Base-by-base conservation (phyloP, 768 basidiomycete species). In the Lactifluus pinguis region DNA sequence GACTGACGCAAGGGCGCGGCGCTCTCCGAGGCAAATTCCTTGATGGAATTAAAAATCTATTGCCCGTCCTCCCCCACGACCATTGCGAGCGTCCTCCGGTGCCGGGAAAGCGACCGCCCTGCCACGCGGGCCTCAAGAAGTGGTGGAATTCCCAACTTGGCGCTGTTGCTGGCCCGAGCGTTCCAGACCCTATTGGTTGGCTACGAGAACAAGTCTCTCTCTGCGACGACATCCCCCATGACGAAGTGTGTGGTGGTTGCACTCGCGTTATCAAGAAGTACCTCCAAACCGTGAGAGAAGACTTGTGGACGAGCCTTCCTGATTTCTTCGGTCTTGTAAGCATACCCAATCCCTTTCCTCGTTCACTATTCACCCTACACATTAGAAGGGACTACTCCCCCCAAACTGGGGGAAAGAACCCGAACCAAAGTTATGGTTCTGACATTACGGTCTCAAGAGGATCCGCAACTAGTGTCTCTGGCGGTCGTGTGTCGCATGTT, bases 1-100 rank as follows among this genome's bases (percentile, higher is more conserved):
- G 60, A 38, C 60, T 64, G 13, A 25, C 55, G 9, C 63, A 61
- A 38, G 63, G 63, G 6, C 60, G 60, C 17, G 63, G 54, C 17
- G 51, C 60, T 30, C 41, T 64, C 19, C 49, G 54, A 19, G 53
- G 60, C 39, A 56, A 55, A 56, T 62, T 62, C 55, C 38, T 53
- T 14, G 61, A 62, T n/a, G 45, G 52, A 8, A 53, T 58, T 82
- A 61, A 79, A 82, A 8, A 92, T 89, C 61, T 97, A 2, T 2
- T 25, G 86, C 50, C 80, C 80, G 2, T 93, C 95, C 53, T 98
- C 74, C 68, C 93, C 90, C 63, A 94, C 93, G 10, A 95, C 92
- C 21, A 92, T 90, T 29, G 84, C 76, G 68, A 97, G 89, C 32
- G 91, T 86, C 70, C 98, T 93, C 17, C 89, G 86, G 21, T 84